Conservation (phyloP, 371 early-diverging fungal species). For the Cokeromyces recurvatus region DNA sequence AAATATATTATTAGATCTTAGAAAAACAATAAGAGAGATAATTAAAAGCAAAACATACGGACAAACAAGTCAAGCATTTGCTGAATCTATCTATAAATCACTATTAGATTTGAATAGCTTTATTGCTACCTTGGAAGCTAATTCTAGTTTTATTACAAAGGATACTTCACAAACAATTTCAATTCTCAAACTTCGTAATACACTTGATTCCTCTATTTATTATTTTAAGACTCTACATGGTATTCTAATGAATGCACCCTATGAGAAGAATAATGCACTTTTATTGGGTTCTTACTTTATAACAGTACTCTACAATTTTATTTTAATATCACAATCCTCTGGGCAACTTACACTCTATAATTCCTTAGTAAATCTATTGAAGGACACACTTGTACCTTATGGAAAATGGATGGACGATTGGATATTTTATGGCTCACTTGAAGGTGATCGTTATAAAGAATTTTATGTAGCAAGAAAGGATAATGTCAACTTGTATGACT, state of each 20-base stretch:
- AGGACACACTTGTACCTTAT: slow-evolving; percentile 24
- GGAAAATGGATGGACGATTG: slow-evolving; percentile 36
- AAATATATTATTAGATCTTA: slow-evolving; percentile 21
- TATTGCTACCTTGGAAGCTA: slow-evolving; percentile 17
- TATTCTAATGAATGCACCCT: slow-evolving; percentile 5
- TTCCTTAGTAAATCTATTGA: slow-evolving; percentile 14
- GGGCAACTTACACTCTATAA: slow-evolving; percentile 11
- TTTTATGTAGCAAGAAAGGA: slow-evolving; percentile 28
- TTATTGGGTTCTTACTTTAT: slow-evolving; percentile 13
- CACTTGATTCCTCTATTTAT: slow-evolving; percentile 3
- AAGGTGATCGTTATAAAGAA: slow-evolving; percentile 24
- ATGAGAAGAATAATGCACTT: slow-evolving; percentile 5
- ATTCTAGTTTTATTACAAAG: slow-evolving; percentile 9
- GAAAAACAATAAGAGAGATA: slow-evolving; percentile 8
- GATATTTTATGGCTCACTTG: slow-evolving; percentile 29
- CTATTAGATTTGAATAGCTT: slow-evolving; percentile 23
- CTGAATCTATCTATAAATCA: slow-evolving; percentile 13
- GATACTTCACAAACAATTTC: slow-evolving; percentile 10
- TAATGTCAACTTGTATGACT: not conserved
- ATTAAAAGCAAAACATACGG: slow-evolving; percentile 16
- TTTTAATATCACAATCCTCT: slow-evolving; percentile 17
- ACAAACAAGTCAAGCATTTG: slow-evolving; percentile 38
- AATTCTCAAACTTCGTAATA: slow-evolving; percentile 9
- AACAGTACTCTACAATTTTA: slow-evolving; percentile 16
- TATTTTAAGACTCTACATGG: slow-evolving; percentile 12